These are phyloP conservation scores for Casaregolazyma lundiana DNA, from an alignment of 1,139 yeast species.

Conservation along the genomic window DNA sequence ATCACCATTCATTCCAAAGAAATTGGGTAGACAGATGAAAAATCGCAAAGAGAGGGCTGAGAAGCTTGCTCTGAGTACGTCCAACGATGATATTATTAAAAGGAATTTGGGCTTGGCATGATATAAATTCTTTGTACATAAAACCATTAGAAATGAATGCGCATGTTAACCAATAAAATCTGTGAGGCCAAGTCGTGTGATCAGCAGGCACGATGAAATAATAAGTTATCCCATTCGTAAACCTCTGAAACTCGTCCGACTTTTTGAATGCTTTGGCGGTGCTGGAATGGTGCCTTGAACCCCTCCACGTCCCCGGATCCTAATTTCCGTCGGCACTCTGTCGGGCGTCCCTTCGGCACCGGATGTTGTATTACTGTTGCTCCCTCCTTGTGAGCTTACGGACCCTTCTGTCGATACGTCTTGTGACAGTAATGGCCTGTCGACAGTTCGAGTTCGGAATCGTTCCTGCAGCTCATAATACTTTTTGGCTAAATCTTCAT, in stretches of 20 bases:
- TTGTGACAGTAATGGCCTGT: not conserved
- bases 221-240: slow-evolving; percentile 4
- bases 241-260: slow-evolving; percentile 11
- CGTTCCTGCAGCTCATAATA: slow-evolving; percentile 9
- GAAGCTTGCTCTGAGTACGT: slow-evolving; percentile 15
- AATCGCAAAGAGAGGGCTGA: slow-evolving; percentile 23
- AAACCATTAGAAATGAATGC: slow-evolving; percentile 2
- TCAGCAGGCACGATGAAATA: too few species aligned
- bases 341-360: slow-evolving; percentile 7
- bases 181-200: too few species aligned
- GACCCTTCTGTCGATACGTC: not conserved
- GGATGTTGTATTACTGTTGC: not conserved
- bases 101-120: slow-evolving; percentile 22
- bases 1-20: slow-evolving; percentile 62
- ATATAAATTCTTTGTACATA: slow-evolving; percentile 5
- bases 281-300: slow-evolving; percentile 27
- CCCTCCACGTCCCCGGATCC: slow-evolving; percentile 34
- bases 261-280: slow-evolving; percentile 7
- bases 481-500: slow-evolving; percentile 24
- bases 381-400: not conserved
- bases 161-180: slow-evolving; percentile 2
- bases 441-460: not conserved
- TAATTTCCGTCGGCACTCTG: slow-evolving; percentile 14
- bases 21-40: slow-evolving; percentile 27
- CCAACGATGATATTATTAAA: slow-evolving; percentile 24